A percentile compares a stretch with the other conserved stretches of the same genome.
Conservation (phyloP, 1,284 basidiomycete genomes). For the Anthracocystis walkeri region DNA sequence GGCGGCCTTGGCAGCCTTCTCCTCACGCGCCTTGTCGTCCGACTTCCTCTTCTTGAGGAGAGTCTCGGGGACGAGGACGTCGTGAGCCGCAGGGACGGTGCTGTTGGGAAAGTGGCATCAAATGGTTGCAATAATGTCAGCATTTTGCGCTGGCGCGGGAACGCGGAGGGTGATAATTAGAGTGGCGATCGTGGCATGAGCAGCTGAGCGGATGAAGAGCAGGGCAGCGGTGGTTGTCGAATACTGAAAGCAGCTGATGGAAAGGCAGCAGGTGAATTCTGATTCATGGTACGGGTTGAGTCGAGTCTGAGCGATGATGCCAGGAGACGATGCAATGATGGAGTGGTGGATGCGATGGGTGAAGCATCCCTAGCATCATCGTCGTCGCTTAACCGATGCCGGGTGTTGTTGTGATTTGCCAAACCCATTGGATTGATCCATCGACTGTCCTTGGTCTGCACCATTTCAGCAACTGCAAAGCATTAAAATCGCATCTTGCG, state of each 20-base stretch:
- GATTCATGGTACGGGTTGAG: background rate
- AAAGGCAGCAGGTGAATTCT: background rate
- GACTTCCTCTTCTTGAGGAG: conserved; percentile 86
- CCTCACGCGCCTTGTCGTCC: conserved; percentile 96
- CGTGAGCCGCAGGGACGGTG: conserved; percentile 64
- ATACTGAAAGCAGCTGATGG: background rate
- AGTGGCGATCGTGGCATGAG: conserved; percentile 13
- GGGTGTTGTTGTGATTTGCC: too few relatives aligned
- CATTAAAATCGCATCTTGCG: background rate
- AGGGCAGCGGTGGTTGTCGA: conserved; percentile 4
- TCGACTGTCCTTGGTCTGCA: too few relatives aligned
- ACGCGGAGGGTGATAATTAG: background rate
- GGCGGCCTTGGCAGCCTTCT: conserved; percentile 85
- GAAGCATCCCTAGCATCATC: too few relatives aligned
- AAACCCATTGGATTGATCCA: too few relatives aligned
- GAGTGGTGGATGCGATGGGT: too few relatives aligned
- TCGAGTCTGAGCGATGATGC: background rate
- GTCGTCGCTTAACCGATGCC: too few relatives aligned
- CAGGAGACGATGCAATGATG: too few relatives aligned
- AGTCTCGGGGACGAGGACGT: conserved; percentile 69
- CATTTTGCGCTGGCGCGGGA: conserved; percentile 2
- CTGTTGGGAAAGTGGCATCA: conserved; percentile 31
- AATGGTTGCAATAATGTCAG: conserved; percentile 13
- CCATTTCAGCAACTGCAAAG: background rate
- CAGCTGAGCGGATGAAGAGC: background rate